Percentiles rank a stretch among this genome's conserved stretches.
phyloP scores from a whole-genome alignment of 768 basidiomycete genomes.

The Russula vinacea region DNA sequence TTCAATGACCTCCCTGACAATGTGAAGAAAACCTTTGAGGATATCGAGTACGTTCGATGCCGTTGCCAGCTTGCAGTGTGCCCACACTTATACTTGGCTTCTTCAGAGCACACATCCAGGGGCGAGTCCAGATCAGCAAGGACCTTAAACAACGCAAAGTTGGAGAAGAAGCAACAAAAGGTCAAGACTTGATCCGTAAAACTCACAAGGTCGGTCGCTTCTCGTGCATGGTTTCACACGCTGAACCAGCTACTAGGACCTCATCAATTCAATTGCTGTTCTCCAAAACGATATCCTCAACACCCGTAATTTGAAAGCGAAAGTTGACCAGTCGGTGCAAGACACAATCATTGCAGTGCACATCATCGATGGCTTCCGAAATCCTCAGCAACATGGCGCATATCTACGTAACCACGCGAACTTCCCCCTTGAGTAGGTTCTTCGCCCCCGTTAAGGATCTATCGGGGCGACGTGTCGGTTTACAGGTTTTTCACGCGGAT shows the following conservation, averaged over 20 bases:
- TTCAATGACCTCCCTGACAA: conserved; percentile 81
- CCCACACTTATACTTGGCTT: conserved; percentile 20
- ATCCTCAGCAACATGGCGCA: conserved; percentile 65
- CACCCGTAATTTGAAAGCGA: conserved; percentile 66
- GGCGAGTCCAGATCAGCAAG: conserved; percentile 75
- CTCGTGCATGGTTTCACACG: background rate
- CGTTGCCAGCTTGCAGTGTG: conserved; percentile 6
- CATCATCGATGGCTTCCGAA: conserved; percentile 74
- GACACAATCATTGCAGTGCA: conserved; percentile 76
- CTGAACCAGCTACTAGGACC: conserved; percentile 46
- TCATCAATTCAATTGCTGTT: conserved; percentile 56
- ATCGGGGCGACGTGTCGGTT: background rate
- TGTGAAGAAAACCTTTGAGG: conserved; percentile 59
- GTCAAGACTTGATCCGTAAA: conserved; percentile 61
- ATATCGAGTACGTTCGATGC: conserved; percentile 56
- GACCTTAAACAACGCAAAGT: conserved; percentile 73
- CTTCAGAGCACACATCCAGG: conserved; percentile 64
- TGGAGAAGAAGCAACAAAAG: conserved; percentile 70
- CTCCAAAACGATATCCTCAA: conserved; percentile 65
- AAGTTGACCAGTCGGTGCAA: conserved; percentile 74
- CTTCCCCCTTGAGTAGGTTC: conserved; percentile 76
- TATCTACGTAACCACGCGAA: conserved; percentile 74
- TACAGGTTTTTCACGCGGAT: conserved; percentile 69
- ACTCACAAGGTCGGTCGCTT: conserved; percentile 56
- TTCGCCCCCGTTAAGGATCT: background rate